A percentile compares a stretch with the other conserved stretches of the same genome.
phyloP scores from a whole-genome alignment of 176 grass and related monocot species.

The Bonia amplexicaulis region DNA sequence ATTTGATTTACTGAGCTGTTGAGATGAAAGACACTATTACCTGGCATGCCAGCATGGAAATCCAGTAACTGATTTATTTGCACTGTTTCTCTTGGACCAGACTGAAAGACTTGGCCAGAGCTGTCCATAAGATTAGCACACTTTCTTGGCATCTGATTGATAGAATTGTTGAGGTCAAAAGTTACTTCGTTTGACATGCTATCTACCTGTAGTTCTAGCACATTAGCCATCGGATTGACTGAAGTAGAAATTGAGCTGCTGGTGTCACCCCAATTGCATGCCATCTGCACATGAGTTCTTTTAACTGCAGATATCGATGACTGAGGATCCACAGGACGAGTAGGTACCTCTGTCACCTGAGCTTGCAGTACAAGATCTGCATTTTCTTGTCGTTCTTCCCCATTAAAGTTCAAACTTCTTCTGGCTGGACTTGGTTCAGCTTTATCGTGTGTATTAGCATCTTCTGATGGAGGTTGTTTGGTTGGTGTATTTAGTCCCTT shows the following conservation, averaged over 20 bases:
- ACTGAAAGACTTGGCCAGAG: constrained; percentile 16
- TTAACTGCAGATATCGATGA: constrained; percentile 13
- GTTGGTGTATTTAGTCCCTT: constrained; percentile 31
- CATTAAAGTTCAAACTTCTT: constrained; percentile 60
- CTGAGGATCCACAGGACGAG: not conserved
- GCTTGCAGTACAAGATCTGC: constrained; percentile 9
- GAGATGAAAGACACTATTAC: constrained; percentile 14
- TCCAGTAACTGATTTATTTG: constrained; percentile 13
- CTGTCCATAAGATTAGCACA: constrained; percentile 23
- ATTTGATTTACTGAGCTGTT: constrained; percentile 16
- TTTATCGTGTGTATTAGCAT: constrained; percentile 9
- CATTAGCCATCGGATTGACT: constrained; percentile 14
- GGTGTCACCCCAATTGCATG: not conserved
- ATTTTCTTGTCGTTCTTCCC: constrained; percentile 30
- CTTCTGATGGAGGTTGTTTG: constrained; percentile 12
- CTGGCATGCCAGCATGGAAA: not conserved
- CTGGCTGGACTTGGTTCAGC: constrained; percentile 30
- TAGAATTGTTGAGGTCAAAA: constrained; percentile 55
- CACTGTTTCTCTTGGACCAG: constrained; percentile 18
- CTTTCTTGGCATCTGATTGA: constrained; percentile 16
- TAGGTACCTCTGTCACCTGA: not conserved
- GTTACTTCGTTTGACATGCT: constrained; percentile 23
- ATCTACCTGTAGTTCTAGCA: not conserved
- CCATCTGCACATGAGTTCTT: constrained; percentile 19
- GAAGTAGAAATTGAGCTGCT: not conserved